Percentiles rank a stretch among this genome's conserved stretches.
Conservation (phyloP, 352 stramenopile genomes). For the Plasmopara viticola region DNA sequence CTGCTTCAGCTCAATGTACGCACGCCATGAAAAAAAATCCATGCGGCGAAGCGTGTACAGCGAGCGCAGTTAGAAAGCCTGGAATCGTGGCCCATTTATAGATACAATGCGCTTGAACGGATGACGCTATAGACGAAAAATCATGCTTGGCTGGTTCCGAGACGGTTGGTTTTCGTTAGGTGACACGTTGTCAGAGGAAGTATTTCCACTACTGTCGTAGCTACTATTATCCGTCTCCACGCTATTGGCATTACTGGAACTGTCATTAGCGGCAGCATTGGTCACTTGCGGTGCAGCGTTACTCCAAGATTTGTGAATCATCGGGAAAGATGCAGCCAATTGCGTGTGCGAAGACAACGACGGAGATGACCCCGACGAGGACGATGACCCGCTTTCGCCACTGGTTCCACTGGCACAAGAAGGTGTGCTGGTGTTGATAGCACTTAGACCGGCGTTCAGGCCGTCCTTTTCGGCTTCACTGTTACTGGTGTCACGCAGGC, state of each 20-base stretch:
- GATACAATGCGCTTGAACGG: conserved; percentile 8
- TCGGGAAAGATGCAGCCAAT: conserved; percentile 8
- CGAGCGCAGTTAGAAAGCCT: conserved; percentile 20
- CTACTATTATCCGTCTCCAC: background rate
- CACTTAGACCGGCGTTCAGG: conserved; percentile 7
- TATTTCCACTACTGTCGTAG: conserved; percentile 3
- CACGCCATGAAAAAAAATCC: conserved; percentile 9
- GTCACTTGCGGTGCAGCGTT: background rate
- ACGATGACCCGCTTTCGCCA: conserved; percentile 15
- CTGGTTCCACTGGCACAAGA: conserved; percentile 15
- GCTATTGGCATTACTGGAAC: conserved; percentile 1
- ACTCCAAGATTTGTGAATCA: conserved; percentile 3
- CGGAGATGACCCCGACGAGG: conserved; percentile 18
- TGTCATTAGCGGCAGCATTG: background rate
- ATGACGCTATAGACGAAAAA: conserved; percentile 20
- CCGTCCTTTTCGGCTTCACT: conserved; percentile 11
- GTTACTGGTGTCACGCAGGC: conserved; percentile 15
- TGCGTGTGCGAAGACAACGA: conserved; percentile 20
- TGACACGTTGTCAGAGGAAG: conserved; percentile 7
- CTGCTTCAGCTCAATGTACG: conserved; percentile 21
- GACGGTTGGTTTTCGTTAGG: conserved; percentile 8
- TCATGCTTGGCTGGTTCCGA: conserved; percentile 14
- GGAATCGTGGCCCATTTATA: conserved; percentile 12
- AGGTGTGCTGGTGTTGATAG: conserved; percentile 8
- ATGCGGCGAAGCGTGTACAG: conserved; percentile 10